A percentile compares a stretch with the other conserved stretches of the same genome.
phyloP scores from a whole-genome alignment of 2,329 filamentous ascomycete species.

The Seiridium unicorne region DNA sequence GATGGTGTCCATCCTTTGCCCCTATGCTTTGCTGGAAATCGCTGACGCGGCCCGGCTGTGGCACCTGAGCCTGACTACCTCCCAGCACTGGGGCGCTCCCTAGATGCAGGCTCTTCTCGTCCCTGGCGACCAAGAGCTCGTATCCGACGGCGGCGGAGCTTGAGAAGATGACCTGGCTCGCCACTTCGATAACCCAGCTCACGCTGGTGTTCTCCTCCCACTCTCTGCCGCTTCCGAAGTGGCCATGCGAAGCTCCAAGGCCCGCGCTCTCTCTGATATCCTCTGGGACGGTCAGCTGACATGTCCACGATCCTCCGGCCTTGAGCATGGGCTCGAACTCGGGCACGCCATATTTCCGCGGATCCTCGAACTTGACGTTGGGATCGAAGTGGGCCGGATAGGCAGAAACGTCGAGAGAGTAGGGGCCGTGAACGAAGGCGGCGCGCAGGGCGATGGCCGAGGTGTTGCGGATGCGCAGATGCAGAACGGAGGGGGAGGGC shows the following conservation, averaged over 20 bases:
- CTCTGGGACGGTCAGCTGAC: constrained; percentile 77
- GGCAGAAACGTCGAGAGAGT: constrained; percentile 82
- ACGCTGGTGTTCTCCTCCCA: constrained; percentile 43
- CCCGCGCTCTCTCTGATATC: constrained; percentile 66
- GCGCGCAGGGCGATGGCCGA: constrained; percentile 87
- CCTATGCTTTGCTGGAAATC: constrained; percentile 70
- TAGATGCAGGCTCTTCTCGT: constrained; percentile 77
- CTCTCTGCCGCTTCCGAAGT: constrained; percentile 42
- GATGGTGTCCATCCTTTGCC: constrained; percentile 57
- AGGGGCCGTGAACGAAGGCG: constrained; percentile 94
- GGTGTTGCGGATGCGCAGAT: constrained; percentile 88
- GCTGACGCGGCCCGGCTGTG: constrained; percentile 67
- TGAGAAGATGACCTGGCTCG: constrained; percentile 93
- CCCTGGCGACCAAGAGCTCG: constrained; percentile 81
- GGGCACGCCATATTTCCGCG: constrained; percentile 71
- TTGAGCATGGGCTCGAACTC: constrained; percentile 97
- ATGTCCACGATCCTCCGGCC: constrained; percentile 84
- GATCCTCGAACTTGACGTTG: constrained; percentile 71
- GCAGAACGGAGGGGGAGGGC: constrained; percentile 76
- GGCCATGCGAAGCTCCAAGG: constrained; percentile 40
- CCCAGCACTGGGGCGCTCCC: constrained; percentile 47
- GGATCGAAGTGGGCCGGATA: constrained; percentile 84
- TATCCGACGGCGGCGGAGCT: constrained; percentile 83
- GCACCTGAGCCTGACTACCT: constrained; percentile 46
- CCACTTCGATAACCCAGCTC: constrained; percentile 83